phyloP scores from a whole-genome alignment of 163 green algal species.

The Volvox carteri region DNA sequence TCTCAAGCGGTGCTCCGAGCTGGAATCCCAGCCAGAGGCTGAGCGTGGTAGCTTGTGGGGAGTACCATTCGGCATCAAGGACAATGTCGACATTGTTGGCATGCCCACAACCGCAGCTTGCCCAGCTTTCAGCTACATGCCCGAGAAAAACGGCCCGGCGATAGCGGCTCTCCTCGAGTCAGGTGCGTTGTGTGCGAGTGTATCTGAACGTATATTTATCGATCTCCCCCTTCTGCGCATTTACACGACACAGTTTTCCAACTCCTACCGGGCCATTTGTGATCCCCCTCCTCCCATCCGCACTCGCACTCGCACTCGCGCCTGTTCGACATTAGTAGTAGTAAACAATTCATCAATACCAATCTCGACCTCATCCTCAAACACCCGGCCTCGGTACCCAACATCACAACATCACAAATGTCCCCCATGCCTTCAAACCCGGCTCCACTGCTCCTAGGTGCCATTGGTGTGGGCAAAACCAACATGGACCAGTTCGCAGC shows the following conservation, averaged over 20 bases:
- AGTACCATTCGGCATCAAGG: slow-evolving; percentile 87
- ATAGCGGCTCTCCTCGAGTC: slow-evolving; percentile 75
- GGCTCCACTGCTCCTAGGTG: no score
- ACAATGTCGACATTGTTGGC: slow-evolving; percentile 89
- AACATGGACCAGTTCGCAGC: slow-evolving; percentile 93
- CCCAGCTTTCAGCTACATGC: slow-evolving; percentile 76
- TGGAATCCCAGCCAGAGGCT: slow-evolving; percentile 39
- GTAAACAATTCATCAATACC: no score
- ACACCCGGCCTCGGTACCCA: no score
- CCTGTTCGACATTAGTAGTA: no score
- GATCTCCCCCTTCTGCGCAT: neutral
- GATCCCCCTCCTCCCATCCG: neutral
- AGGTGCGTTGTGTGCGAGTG: slow-evolving; percentile 60
- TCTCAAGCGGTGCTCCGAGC: slow-evolving; percentile 63
- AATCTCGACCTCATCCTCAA: no score
- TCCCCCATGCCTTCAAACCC: no score
- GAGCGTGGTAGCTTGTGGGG: slow-evolving; percentile 74
- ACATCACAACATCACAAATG: no score
- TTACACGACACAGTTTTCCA: neutral
- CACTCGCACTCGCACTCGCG: no score
- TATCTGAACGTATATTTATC: neutral
- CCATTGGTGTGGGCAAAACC: slow-evolving; percentile 87
- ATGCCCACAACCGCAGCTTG: slow-evolving; percentile 86
- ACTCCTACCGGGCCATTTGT: neutral
- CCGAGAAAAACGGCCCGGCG: slow-evolving; percentile 58